Conservation (phyloP, 352 stramenopile species). For the Globisporangium apiculatum region DNA sequence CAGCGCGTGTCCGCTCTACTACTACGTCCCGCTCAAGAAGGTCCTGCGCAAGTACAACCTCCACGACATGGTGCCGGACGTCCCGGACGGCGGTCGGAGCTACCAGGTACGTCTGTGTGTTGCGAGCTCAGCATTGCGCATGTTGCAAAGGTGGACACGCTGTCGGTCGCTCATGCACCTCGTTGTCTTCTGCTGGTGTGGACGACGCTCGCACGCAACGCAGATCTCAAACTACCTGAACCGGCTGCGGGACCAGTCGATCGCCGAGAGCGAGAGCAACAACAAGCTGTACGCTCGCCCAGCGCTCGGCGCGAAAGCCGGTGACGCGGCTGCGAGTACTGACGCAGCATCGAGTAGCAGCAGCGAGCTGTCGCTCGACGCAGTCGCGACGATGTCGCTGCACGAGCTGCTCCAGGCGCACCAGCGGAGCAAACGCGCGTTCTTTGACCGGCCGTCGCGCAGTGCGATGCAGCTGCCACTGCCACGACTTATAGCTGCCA, state of each 20-base stretch:
- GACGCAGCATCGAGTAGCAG: constrained; percentile 33
- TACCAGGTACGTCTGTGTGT: constrained; percentile 42
- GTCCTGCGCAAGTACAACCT: constrained; percentile 83
- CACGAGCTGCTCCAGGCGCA: constrained; percentile 45
- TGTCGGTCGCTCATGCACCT: not conserved
- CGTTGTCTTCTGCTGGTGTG: not conserved
- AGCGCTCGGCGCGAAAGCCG: constrained; percentile 1
- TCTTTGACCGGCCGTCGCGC: constrained; percentile 46
- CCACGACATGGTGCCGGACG: constrained; percentile 81
- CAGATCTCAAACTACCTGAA: constrained; percentile 71
- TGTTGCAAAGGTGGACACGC: not conserved
- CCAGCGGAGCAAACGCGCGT: constrained; percentile 35
- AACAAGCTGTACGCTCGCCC: constrained; percentile 65
- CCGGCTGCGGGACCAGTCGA: constrained; percentile 64
- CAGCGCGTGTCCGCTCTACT: constrained; percentile 69
- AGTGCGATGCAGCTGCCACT: constrained; percentile 31
- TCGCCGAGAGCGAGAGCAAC: constrained; percentile 66
- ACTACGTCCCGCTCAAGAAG: constrained; percentile 78
- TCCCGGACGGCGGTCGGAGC: constrained; percentile 72
- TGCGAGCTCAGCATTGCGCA: not conserved
- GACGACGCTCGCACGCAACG: not conserved
- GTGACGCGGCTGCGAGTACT: constrained; percentile 8
- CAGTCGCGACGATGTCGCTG: constrained; percentile 57
- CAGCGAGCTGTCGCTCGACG: constrained; percentile 36
- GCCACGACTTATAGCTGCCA: constrained; percentile 11